Conservation (phyloP, 1,284 basidiomycete species). For the Coniophora puteana region DNA sequence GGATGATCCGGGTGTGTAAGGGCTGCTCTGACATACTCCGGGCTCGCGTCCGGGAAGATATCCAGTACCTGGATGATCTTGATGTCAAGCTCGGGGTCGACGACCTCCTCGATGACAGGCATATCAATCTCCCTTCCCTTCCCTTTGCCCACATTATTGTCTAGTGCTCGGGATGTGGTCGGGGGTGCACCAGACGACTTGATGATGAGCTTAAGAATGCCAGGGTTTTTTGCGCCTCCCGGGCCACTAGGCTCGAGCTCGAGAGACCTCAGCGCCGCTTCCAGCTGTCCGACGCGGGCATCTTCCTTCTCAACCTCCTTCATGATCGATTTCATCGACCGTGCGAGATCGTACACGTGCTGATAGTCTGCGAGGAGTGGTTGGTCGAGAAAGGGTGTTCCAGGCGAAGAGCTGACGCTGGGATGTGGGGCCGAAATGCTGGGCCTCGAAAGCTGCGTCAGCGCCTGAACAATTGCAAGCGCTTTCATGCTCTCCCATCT, state of each 20-base stretch:
- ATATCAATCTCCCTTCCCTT: slow-evolving; percentile 25
- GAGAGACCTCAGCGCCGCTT: slow-evolving; percentile 43
- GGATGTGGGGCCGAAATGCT: background rate
- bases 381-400: slow-evolving; percentile 60
- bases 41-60: slow-evolving; percentile 58
- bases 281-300: slow-evolving; percentile 52
- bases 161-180: slow-evolving; percentile 9
- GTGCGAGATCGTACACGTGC: slow-evolving; percentile 54
- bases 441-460: slow-evolving; percentile 32
- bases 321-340: slow-evolving; percentile 43
- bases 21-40: slow-evolving; percentile 53
- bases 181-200: slow-evolving; percentile 53
- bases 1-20: slow-evolving; percentile 45
- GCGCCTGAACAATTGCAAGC: slow-evolving; percentile 54
- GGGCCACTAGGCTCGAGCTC: slow-evolving; percentile 16
- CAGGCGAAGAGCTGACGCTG: slow-evolving; percentile 9
- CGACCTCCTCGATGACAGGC: slow-evolving; percentile 8
- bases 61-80: slow-evolving; percentile 67
- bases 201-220: slow-evolving; percentile 57
- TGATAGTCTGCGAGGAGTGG: slow-evolving; percentile 69
- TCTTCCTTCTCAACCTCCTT: slow-evolving; percentile 46
- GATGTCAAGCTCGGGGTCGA: slow-evolving; percentile 45
- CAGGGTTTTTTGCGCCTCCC: slow-evolving; percentile 35
- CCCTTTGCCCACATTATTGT: slow-evolving; percentile 34
- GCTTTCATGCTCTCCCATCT: slow-evolving; percentile 46